Evolutionary conservation across 192 early-diverging fungal genomes (phyloP).

Genomic region (Backusella liffmaniae): DNA sequence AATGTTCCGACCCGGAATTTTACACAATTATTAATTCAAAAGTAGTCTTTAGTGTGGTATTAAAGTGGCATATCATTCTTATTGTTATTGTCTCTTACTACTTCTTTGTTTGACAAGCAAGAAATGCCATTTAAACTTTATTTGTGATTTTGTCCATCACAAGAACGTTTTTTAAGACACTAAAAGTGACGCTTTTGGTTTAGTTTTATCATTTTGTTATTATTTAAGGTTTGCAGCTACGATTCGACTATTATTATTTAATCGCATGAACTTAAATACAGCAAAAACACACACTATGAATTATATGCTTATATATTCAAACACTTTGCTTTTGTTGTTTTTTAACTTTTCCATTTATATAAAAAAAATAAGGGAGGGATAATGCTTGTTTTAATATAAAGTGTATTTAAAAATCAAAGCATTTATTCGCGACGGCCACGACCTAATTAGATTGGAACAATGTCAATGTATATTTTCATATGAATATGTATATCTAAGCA

Average conservation of each 20-base stretch:
- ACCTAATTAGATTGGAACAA: slow-evolving; percentile 49
- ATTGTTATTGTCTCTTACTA: not conserved
- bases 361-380: not conserved
- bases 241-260: not conserved
- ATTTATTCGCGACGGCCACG: slow-evolving; percentile 39
- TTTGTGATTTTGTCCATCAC: not conserved
- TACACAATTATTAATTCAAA: not conserved
- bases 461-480: no score
- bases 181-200: not conserved
- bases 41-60: not conserved
- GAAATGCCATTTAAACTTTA: no score
- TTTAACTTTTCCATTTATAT: not conserved
- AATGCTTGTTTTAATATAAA: not conserved
- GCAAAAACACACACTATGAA: no score
- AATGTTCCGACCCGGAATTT: slow-evolving; percentile 1
- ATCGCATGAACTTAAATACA: not conserved
- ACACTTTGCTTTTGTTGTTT: not conserved
- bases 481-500: no score
- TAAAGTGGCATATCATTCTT: no score
- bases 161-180: not conserved
- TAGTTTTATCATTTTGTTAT: not conserved
- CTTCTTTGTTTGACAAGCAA: not conserved
- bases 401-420: not conserved
- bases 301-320: not conserved
- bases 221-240: not conserved